Percentiles rank a stretch among this genome's conserved stretches.
Evolutionary conservation across 768 basidiomycete species (phyloP).

Genomic region (Suillus tomentosus): DNA sequence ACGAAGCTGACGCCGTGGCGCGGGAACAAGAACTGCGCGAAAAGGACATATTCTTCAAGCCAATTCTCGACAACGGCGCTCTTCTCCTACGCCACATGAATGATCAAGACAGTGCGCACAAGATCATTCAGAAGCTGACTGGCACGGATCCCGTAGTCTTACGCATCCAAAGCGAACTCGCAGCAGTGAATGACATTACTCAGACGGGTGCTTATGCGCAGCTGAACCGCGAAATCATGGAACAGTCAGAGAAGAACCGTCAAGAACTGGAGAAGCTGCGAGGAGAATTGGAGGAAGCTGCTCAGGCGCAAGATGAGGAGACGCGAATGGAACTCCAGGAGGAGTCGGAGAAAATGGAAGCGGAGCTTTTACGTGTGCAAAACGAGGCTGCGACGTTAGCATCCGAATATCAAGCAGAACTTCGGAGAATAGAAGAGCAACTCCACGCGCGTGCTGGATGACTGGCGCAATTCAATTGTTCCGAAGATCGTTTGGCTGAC

Average conservation of each 20-base stretch:
- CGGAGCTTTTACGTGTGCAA: constrained; percentile 30
- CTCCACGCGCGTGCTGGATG: constrained; percentile 33
- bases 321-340: constrained; percentile 46
- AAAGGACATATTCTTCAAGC: constrained; percentile 50
- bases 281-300: constrained; percentile 49
- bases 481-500: constrained; percentile 15
- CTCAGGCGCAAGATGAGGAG: constrained; percentile 46
- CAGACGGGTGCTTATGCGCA: constrained; percentile 57
- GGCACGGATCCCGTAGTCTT: constrained; percentile 44
- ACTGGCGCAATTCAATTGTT: constrained; percentile 23
- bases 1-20: constrained; percentile 32
- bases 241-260: constrained; percentile 45
- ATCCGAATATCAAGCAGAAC: constrained; percentile 36
- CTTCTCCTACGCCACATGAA: constrained; percentile 44
- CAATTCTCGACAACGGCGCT: constrained; percentile 48
- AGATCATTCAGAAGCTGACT: constrained; percentile 46
- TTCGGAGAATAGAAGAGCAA: constrained; percentile 37
- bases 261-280: constrained; percentile 49
- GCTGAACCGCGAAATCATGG: constrained; percentile 49
- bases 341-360: constrained; percentile 37
- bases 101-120: constrained; percentile 44
- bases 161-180: constrained; percentile 57
- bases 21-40: constrained; percentile 48
- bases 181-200: constrained; percentile 47
- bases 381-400: constrained; percentile 33